Conservation (phyloP, 1,284 basidiomycete species). For the Meira nashicola region DNA sequence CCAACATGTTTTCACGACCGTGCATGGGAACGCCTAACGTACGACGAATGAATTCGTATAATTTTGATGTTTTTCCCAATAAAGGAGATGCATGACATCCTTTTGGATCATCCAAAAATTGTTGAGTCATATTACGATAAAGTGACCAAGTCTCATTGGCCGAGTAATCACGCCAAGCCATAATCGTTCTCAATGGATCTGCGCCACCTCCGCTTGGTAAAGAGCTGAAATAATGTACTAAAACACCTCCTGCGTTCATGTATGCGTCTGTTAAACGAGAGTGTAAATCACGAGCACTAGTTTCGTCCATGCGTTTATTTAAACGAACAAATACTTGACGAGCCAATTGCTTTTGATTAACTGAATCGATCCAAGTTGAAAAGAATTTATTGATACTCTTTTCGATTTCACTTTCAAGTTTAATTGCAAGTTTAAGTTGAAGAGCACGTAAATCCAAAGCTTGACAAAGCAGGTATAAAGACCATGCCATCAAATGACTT, state of each 20-base stretch:
- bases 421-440: constrained; percentile 27
- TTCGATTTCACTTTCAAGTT: constrained; percentile 26
- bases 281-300: constrained; percentile 32
- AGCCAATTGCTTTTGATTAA: constrained; percentile 26
- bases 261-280: constrained; percentile 40
- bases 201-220: constrained; percentile 39
- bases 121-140: constrained; percentile 29
- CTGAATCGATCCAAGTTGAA: constrained; percentile 38
- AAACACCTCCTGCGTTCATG: constrained; percentile 32
- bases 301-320: constrained; percentile 39
- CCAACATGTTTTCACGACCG: constrained; percentile 38
- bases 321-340: constrained; percentile 27
- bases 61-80: constrained; percentile 31
- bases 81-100: constrained; percentile 40
- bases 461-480: constrained; percentile 43
- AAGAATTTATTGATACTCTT: constrained; percentile 29
- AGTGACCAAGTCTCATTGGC: constrained; percentile 31
- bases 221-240: constrained; percentile 35
- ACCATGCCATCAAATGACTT: constrained; percentile 41
- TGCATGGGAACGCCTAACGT: constrained; percentile 45
- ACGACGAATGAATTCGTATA: constrained; percentile 43
- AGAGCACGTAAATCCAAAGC: constrained; percentile 44
- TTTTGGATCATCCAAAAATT: constrained; percentile 37
- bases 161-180: constrained; percentile 33
- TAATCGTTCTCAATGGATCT: constrained; percentile 42